Base-by-base conservation (phyloP, 176 grass and related monocot species). In the Cymbopogon citratus region DNA sequence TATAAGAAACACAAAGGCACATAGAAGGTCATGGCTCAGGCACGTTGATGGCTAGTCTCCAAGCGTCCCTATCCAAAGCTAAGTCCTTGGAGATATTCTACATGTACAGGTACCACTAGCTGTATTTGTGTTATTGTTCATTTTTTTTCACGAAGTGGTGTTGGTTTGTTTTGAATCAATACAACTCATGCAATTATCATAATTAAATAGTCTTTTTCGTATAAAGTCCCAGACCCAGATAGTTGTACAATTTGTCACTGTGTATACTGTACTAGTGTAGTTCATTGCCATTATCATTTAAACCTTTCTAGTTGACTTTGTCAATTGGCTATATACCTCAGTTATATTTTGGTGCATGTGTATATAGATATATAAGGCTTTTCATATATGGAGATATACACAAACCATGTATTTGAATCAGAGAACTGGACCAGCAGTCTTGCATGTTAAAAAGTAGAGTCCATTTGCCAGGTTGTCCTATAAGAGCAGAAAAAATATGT, bases 391-490 rank as follows among this genome's bases (percentile, higher is more conserved):
- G 0, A 9, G 38, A 39, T 27, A 67, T 67, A 6, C 25, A 77
- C 19, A 67, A 60, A 28, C 45, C 13, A 26, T n/a, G 14, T 8
- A 71, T 36, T 64, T 63, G 54, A 21, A 41, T 36, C 60, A 85
- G 51, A 70, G 44, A 46, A 14, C 23, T 9, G 11, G 56, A 59
- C 71, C 5, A 70, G 11, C n/a, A 46, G 44, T 14, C 2, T 69
- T 28, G 13, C 59, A 63, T 71, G 18, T 14, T 24, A 52, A 71
- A 76, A 76, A 25, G n/a, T 44, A 33, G 3, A 11, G 36, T 57
- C 67, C 13, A 46, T 46, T 79, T 94, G 72, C 92, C 92, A 41
- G 57, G 28, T 15, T 60, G 29, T 77, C 3, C 1, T 35, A 27
- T 14, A 54, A 38, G 6, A 33, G 66, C 21, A 69, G 4, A 39